A percentile compares a stretch with the other conserved stretches of the same genome.
These are phyloP conservation scores for Alternaria hordeiaustralica DNA, from an alignment of 2,329 filamentous ascomycete species.

Conservation along the genomic window DNA sequence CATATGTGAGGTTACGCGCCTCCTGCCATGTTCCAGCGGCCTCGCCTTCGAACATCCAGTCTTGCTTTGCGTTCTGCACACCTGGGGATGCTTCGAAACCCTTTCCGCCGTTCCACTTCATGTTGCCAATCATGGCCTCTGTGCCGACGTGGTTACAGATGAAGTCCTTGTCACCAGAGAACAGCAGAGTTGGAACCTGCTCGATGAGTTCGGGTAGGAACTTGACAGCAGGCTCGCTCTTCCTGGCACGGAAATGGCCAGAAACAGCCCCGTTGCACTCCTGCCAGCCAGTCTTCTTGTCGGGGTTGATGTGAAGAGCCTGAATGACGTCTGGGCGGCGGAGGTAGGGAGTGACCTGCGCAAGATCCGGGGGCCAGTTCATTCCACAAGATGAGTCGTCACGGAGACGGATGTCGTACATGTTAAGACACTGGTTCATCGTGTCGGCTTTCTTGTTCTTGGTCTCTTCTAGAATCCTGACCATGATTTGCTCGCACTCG, in stretches of 20 bases:
- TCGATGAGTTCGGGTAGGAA: constrained; percentile 80
- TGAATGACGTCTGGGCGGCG: constrained; percentile 77
- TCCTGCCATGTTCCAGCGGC: constrained; percentile 91
- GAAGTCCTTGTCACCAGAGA: constrained; percentile 90
- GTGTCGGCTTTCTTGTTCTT: constrained; percentile 60
- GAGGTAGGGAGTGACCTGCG: constrained; percentile 80
- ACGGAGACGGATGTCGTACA: constrained; percentile 92
- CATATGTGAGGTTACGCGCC: constrained; percentile 93
- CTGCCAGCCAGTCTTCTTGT: constrained; percentile 86
- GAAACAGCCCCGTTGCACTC: constrained; percentile 87
- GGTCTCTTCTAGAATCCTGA: constrained; percentile 72
- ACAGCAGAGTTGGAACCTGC: constrained; percentile 80
- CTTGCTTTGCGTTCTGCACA: constrained; percentile 86
- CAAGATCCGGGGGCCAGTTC: constrained; percentile 95
- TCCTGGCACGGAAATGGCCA: constrained; percentile 69
- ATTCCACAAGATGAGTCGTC: constrained; percentile 89
- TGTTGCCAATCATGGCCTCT: constrained; percentile 85
- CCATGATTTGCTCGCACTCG: constrained; percentile 79
- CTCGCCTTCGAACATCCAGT: constrained; percentile 93
- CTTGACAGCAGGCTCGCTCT: constrained; percentile 74
- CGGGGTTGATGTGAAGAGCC: constrained; percentile 81
- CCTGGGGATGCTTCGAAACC: constrained; percentile 89
- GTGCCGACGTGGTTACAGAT: constrained; percentile 98
- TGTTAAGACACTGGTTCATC: constrained; percentile 76
- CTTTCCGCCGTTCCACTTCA: constrained; percentile 89